Conservation (phyloP, 176 grass and related monocot genomes). For the Zoysia japonica region DNA sequence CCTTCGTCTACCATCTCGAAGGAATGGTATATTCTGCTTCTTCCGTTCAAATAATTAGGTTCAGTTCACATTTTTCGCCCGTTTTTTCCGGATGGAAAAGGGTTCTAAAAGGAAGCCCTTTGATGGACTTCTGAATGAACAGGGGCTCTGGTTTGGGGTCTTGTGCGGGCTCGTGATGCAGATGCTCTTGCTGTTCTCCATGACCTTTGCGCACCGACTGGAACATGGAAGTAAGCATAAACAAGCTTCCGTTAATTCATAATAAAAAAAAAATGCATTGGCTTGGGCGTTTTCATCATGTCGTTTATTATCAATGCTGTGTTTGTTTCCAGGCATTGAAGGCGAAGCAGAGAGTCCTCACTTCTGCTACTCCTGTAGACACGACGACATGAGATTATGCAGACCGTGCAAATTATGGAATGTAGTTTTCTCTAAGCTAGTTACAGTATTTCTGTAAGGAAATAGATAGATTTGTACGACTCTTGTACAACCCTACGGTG, state of each 20-base stretch:
- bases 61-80: not conserved
- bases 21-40: not conserved
- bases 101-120: not conserved
- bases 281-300: not conserved
- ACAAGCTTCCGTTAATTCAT: not conserved
- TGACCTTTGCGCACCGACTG: not conserved
- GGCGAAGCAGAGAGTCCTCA: slow-evolving; percentile 49
- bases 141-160: slow-evolving; percentile 9
- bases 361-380: slow-evolving; percentile 31
- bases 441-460: too few species aligned
- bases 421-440: not conserved
- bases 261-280: not conserved
- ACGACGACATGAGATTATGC: slow-evolving; percentile 21
- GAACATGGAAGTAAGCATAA: not conserved
- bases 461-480: too few species aligned
- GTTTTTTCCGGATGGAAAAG: too few species aligned
- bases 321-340: not conserved
- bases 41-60: not conserved
- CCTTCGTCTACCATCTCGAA: not conserved
- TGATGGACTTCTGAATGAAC: not conserved
- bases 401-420: not conserved
- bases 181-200: not conserved
- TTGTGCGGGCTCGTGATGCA: slow-evolving; percentile 8
- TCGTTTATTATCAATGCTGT: not conserved
- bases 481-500: too few species aligned